These are phyloP conservation scores for Thraustotheca clavata DNA, from an alignment of 352 stramenopile species.

Conservation along the genomic window DNA sequence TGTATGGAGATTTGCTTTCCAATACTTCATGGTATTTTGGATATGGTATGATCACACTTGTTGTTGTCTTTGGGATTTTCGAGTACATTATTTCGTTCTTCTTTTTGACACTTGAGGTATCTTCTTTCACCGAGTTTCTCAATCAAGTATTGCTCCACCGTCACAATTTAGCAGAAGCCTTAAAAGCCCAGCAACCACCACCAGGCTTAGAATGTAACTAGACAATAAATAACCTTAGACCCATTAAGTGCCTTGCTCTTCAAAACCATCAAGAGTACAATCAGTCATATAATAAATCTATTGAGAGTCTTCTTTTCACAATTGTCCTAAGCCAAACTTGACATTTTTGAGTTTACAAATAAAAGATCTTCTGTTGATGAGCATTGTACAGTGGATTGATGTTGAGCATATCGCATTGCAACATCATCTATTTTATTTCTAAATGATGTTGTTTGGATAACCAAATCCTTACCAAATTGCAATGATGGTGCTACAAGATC, in stretches of 20 bases:
- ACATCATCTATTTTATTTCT: background rate
- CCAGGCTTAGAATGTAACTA: too few relatives aligned
- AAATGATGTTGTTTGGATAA: background rate
- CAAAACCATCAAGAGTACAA: background rate
- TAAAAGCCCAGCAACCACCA: too few relatives aligned
- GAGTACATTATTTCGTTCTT: conserved; percentile 75
- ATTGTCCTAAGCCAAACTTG: background rate
- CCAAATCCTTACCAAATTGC: background rate
- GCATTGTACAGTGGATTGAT: background rate
- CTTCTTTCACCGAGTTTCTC: conserved; percentile 62
- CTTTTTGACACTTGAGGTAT: conserved; percentile 73
- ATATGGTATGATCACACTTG: conserved; percentile 25
- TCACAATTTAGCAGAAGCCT: conserved; percentile 25
- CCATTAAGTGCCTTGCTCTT: too few relatives aligned
- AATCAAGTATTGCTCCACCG: conserved; percentile 62
- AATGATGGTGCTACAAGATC: background rate
- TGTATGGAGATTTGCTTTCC: background rate
- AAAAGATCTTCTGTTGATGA: background rate
- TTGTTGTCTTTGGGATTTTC: conserved; percentile 32
- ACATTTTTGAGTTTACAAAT: background rate
- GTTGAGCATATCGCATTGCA: background rate
- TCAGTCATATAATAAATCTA: background rate
- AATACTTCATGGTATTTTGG: conserved; percentile 25
- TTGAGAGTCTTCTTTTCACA: background rate
- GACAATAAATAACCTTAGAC: too few relatives aligned